Conservation (phyloP, 495 filamentous ascomycete genomes). For the Cercophora scortea region DNA sequence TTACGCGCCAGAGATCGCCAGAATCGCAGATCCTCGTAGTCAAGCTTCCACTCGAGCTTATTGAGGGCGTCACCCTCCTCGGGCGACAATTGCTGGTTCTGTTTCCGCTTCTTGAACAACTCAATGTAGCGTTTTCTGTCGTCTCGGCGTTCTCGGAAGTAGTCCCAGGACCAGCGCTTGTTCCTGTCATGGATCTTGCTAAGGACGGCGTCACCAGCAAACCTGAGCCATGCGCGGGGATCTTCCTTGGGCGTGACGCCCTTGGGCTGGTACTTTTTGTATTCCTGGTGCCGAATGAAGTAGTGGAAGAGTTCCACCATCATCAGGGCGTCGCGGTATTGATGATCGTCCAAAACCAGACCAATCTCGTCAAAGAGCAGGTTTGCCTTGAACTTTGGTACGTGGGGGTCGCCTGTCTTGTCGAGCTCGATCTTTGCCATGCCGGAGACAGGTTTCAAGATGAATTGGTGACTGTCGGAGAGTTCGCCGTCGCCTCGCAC, state of each 20-base stretch:
- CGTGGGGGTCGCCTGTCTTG: constrained; percentile 74
- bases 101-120: constrained; percentile 88
- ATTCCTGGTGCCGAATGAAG: constrained; percentile 95
- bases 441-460: constrained; percentile 89
- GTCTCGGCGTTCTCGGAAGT: constrained; percentile 85
- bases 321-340: constrained; percentile 95
- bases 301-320: constrained; percentile 97
- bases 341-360: constrained; percentile 88
- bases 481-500: constrained; percentile 51
- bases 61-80: constrained; percentile 66
- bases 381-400: constrained; percentile 82
- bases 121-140: constrained; percentile 84
- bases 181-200: constrained; percentile 93
- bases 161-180: constrained; percentile 85
- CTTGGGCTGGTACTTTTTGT: constrained; percentile 88
- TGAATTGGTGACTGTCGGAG: constrained; percentile 68
- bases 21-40: constrained; percentile 93
- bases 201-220: constrained; percentile 80
- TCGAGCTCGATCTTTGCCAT: constrained; percentile 87
- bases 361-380: constrained; percentile 93
- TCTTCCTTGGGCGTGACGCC: constrained; percentile 76
- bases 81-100: constrained; percentile 61
- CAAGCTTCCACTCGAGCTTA: constrained; percentile 75
- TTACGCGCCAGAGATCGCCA: constrained; percentile 93
- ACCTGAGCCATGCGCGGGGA: constrained; percentile 82